Evolutionary conservation across 495 filamentous ascomycete genomes (phyloP).

Genomic region (Penicillium turbatum): DNA sequence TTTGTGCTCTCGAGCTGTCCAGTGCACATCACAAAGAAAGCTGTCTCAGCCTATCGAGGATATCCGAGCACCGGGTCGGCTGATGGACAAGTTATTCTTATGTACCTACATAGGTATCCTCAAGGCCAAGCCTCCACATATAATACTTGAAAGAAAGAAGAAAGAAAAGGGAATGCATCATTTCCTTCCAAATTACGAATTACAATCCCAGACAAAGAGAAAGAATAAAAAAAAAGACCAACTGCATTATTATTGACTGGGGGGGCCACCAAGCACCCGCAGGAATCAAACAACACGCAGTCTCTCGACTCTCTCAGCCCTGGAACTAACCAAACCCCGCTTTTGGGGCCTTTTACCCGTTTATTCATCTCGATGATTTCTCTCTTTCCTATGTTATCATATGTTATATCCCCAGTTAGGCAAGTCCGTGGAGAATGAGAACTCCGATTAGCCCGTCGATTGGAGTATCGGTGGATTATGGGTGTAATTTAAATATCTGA

Average conservation of each 20-base stretch:
- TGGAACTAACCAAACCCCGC: slow-evolving; percentile 4
- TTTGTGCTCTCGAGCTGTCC: background rate
- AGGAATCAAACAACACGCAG: background rate
- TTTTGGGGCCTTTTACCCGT: background rate
- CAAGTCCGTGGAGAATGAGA: background rate
- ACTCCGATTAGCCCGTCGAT: background rate
- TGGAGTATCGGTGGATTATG: background rate
- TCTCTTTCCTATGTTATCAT: background rate
- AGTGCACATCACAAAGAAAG: background rate
- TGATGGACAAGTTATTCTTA: background rate
- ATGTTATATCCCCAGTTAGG: background rate
- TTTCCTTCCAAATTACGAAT: background rate
- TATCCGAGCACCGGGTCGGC: slow-evolving; percentile 5
- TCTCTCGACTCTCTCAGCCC: background rate
- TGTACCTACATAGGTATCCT: too few relatives aligned
- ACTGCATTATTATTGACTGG: background rate
- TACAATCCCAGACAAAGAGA: background rate
- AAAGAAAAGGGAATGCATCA: background rate
- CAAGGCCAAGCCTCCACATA: too few relatives aligned
- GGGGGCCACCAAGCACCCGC: background rate
- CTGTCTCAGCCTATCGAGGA: background rate
- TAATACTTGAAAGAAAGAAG: background rate
- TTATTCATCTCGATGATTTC: background rate
- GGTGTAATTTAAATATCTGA: too few relatives aligned
- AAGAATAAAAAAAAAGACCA: background rate